phyloP scores from a whole-genome alignment of 192 early-diverging fungal genomes.

The Chytriomyces sp. region DNA sequence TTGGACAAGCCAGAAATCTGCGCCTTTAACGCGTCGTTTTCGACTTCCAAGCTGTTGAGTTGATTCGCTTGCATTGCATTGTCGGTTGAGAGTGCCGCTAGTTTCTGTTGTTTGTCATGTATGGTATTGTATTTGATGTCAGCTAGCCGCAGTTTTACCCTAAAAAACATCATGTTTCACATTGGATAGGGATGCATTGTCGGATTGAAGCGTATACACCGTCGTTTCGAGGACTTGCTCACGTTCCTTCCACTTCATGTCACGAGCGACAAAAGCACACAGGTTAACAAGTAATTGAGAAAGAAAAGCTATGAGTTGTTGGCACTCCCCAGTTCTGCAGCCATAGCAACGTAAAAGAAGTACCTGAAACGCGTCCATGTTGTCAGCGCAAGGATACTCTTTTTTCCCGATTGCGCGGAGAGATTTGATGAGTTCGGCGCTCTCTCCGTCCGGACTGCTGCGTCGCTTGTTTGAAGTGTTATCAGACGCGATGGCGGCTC shows the following conservation, averaged over 20 bases:
- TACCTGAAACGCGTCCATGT: background rate
- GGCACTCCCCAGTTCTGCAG: too few species aligned
- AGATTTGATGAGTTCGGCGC: background rate
- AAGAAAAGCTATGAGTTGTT: too few species aligned
- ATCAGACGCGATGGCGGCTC: background rate
- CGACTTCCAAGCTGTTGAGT: background rate
- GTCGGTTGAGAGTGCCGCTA: background rate
- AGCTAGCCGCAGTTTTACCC: too few species aligned
- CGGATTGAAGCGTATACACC: too few species aligned
- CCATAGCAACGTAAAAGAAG: background rate
- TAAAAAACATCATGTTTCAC: too few species aligned
- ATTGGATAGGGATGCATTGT: too few species aligned
- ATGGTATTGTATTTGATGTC: too few species aligned
- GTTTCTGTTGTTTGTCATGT: background rate
- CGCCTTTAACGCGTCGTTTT: background rate
- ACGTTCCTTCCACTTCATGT: too few species aligned
- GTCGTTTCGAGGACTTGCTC: too few species aligned
- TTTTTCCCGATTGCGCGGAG: background rate
- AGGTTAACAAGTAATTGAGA: too few species aligned
- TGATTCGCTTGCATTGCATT: background rate
- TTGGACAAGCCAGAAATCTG: background rate
- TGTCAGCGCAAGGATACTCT: background rate
- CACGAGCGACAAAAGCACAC: too few species aligned
- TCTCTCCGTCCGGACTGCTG: background rate
- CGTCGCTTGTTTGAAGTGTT: background rate